Evolutionary conservation across 352 stramenopile genomes (phyloP), one percentile per base, ranked within the genome.

Genomic region (Peronospora tabacina): DNA sequence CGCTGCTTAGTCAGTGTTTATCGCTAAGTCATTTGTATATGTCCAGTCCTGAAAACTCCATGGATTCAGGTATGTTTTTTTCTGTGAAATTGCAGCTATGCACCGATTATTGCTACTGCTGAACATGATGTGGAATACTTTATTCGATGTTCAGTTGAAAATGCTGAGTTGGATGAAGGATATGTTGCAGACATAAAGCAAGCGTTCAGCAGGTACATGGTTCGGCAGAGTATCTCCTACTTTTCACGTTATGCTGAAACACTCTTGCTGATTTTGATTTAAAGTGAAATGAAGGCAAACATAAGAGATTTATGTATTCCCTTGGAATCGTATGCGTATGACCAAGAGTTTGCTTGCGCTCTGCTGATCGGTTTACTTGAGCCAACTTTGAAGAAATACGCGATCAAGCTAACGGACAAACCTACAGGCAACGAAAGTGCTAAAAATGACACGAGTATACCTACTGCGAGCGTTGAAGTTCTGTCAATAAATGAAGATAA

Each of bases 291-390:
- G 79, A 93, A 90, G 52, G 44, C 59, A 3, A 87, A 83, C 47
- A 87, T 93, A 72, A 75, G 82, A 40, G 75, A 93, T 9, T 49
- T 90, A 40, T 88, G 77, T 44, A 87, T 93, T 26, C 79, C 82
- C 0, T 52, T 93, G 38, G 82, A 93, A 55, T 78, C 84, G 47
- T 93, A 87, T 40, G 82, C 82, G 20, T 85, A 93, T 52, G 70
- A 85, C 17, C 67, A 93, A 55, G 82, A 93, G 38, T 83, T 86
- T 45, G 64, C 75, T 2, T 83, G 71, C 44, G 82, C 82, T 5
- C 44, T 87, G 33, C 44, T 90, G 33, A 74, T 93, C 2, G 75
- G 78, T 2, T 44, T 93, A 2, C 52, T 93, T 9, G 82, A 93
- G 38, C 82, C 82, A 15, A 45, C 77, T 2, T 52, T 85, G 8